A percentile compares a stretch with the other conserved stretches of the same genome.
phyloP scores from a whole-genome alignment of 352 stramenopile genomes.

The Pythium aphanidermatum region DNA sequence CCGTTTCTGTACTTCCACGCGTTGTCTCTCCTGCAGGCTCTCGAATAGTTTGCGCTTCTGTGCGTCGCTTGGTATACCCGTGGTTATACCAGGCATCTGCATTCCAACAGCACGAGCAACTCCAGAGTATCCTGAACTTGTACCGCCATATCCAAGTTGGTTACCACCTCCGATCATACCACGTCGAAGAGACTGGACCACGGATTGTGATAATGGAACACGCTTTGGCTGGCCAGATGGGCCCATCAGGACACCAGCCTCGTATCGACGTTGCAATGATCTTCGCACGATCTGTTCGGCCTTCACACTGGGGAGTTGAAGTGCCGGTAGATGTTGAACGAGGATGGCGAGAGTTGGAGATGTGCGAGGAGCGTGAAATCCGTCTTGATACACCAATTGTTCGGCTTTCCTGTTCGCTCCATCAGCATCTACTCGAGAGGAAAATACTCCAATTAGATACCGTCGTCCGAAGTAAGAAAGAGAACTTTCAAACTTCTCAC shows the following conservation, averaged over 20 bases:
- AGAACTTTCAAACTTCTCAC: constrained; percentile 14
- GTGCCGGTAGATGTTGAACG: constrained; percentile 1
- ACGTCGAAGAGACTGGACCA: constrained; percentile 7
- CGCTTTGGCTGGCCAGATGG: neutral
- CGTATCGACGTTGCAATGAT: constrained; percentile 18
- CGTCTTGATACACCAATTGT: constrained; percentile 1
- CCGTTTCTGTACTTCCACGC: constrained; percentile 14
- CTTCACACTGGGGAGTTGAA: constrained; percentile 21
- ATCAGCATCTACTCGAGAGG: constrained; percentile 17
- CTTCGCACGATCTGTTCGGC: constrained; percentile 22
- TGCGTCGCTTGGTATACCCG: constrained; percentile 1
- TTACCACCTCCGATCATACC: constrained; percentile 8
- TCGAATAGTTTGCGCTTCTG: constrained; percentile 14
- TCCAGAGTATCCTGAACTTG: no score
- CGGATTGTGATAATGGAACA: constrained; percentile 15
- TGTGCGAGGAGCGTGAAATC: neutral
- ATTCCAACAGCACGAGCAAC: neutral
- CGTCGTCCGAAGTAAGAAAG: constrained; percentile 15
- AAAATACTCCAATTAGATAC: constrained; percentile 9
- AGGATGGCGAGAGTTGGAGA: neutral
- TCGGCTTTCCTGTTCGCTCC: constrained; percentile 1
- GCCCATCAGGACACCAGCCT: constrained; percentile 6
- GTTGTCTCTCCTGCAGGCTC: constrained; percentile 1
- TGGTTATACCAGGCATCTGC: neutral
- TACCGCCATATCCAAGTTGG: constrained; percentile 8